Conservation (phyloP, 2,329 filamentous ascomycete genomes). For the Aureobasidium lini region DNA sequence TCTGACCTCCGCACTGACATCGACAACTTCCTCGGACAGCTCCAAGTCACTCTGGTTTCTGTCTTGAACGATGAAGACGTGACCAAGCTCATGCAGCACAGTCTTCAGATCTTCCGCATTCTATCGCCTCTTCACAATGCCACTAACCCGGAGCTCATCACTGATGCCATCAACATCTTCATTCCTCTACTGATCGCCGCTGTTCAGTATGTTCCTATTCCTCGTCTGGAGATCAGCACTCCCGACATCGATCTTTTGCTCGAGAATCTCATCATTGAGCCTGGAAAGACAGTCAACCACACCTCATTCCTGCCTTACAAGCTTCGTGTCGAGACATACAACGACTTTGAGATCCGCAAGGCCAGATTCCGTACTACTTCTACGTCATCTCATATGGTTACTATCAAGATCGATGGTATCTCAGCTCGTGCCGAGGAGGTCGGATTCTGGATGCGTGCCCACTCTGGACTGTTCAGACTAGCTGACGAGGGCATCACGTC, state of each 20-base stretch:
- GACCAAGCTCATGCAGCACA: conserved; percentile 58
- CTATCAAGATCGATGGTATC: conserved; percentile 72
- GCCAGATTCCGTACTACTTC: conserved; percentile 65
- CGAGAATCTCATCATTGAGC: conserved; percentile 86
- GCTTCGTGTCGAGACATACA: conserved; percentile 73
- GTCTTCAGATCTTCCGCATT: conserved; percentile 59
- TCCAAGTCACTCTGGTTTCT: conserved; percentile 59
- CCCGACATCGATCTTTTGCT: conserved; percentile 78
- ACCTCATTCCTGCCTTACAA: conserved; percentile 85
- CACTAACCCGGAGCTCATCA: conserved; percentile 63
- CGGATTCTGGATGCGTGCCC: conserved; percentile 80
- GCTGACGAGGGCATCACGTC: conserved; percentile 78
- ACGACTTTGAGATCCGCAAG: conserved; percentile 79
- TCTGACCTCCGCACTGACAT: conserved; percentile 66
- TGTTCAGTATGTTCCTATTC: conserved; percentile 83
- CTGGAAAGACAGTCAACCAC: conserved; percentile 73
- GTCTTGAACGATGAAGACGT: conserved; percentile 67
- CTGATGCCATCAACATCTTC: conserved; percentile 72
- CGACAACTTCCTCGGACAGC: conserved; percentile 61
- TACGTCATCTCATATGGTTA: conserved; percentile 56
- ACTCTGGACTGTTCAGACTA: conserved; percentile 66
- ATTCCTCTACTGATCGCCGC: conserved; percentile 68
- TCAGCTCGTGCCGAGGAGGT: conserved; percentile 79
- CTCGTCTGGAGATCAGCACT: conserved; percentile 77
- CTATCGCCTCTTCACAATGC: conserved; percentile 59